phyloP scores from a whole-genome alignment of 352 stramenopile species.

The Phytophthora pinifolia region DNA sequence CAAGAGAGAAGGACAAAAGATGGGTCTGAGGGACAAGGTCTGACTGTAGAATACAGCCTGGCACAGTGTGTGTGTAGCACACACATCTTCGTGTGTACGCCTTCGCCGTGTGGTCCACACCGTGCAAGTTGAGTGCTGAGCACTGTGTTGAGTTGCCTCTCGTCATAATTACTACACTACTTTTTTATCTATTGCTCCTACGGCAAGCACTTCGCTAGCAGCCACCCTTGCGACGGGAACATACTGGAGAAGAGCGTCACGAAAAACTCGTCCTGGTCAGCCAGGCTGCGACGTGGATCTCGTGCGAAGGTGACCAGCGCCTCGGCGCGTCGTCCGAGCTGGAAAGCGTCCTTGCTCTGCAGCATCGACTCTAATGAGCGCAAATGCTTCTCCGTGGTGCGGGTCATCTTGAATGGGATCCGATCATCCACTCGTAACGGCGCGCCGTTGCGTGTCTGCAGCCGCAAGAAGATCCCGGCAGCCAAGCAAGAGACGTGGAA shows the following conservation, averaged over 20 bases:
- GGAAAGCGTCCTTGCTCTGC: constrained; percentile 78
- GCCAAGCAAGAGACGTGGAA: constrained; percentile 80
- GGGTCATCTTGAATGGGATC: constrained; percentile 78
- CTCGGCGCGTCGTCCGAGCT: constrained; percentile 73
- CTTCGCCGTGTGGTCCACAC: no score
- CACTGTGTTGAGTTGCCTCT: no score
- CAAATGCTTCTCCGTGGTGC: constrained; percentile 80
- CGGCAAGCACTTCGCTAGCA: constrained; percentile 70
- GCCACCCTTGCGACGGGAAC: constrained; percentile 77
- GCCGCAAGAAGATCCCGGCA: constrained; percentile 71
- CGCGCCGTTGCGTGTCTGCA: constrained; percentile 74
- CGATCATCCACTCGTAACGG: constrained; percentile 72
- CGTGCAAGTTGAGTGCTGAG: no score
- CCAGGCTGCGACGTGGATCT: constrained; percentile 66
- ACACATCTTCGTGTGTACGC: no score
- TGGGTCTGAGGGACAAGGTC: no score
- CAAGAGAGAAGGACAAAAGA: background rate
- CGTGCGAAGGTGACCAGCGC: constrained; percentile 68
- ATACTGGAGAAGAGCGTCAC: constrained; percentile 83
- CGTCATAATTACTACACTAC: constrained; percentile 26
- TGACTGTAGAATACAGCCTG: no score
- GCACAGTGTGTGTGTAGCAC: no score
- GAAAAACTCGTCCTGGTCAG: constrained; percentile 87
- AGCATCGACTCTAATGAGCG: constrained; percentile 69
- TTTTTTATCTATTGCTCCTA: constrained; percentile 24